Base-by-base conservation (phyloP, 2,329 filamentous ascomycete genomes). In the Beauveria varroae region DNA sequence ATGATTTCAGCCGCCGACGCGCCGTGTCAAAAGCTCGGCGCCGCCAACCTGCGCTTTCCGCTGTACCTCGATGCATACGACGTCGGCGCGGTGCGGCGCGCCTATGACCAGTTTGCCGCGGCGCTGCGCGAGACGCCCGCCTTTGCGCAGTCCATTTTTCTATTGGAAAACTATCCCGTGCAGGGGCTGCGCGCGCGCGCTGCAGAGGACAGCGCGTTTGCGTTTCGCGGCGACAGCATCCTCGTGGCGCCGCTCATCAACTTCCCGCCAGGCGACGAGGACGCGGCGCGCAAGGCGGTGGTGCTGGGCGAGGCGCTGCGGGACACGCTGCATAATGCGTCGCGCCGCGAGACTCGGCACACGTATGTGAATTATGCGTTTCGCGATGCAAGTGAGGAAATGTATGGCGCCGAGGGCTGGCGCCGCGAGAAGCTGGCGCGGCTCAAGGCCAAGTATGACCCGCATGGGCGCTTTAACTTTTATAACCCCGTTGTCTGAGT, bases 301-400 rank as follows among this genome's bases (percentile, higher is more conserved):
- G 57, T 65, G 44, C 63, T 76, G 16, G 78, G 78, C 5, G 70
- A 76, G 24, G 62, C 68, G 61, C 62, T 79, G 8, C 72, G 77
- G 3, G 54, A 74, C 5, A 70, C 75, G 5, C 66, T 79, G 3
- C 67, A 70, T 34, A 62, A 68, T 8, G 72, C 69, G 1, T 74
- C 67, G 49, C 75, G 72, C 2, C 63, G 68, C 41, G 60, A 66
- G 0, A 65, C 72, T 30, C 56, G 75, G 56, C 69, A 75, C 57
- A 68, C 73, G 0, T 81, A 81, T 61, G 71, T 80, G 55, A 82
- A 82, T 66, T 82, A 81, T 64, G 79, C 78, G 0, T 72, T 73
- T 59, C 72, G 78, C 1, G 70, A 75, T 7, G 77, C 80, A 67
- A 67, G 67, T 2, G 64, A 68, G 1, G 60, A 69, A 52, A 68